Conservation (phyloP, 2,329 filamentous ascomycete genomes). For the Pyricularia sp. region DNA sequence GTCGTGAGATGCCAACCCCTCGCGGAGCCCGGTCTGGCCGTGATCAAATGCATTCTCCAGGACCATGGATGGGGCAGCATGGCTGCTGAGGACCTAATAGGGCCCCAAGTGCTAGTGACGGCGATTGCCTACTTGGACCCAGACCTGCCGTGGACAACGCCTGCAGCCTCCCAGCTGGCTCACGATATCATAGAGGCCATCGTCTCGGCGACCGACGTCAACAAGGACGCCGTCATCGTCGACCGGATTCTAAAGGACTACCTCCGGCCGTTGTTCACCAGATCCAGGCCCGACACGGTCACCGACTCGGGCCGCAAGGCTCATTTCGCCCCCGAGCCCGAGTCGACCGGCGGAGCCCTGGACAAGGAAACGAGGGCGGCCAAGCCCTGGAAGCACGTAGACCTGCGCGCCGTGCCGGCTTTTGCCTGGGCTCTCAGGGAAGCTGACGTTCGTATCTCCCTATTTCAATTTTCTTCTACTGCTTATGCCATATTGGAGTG, state of each 20-base stretch:
- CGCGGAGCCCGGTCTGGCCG: slow-evolving; percentile 11
- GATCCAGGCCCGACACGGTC: slow-evolving; percentile 40
- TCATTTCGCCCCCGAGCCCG: slow-evolving; percentile 30
- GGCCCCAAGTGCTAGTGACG: slow-evolving; percentile 19
- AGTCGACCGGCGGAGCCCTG: slow-evolving; percentile 20
- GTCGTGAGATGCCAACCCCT: slow-evolving; percentile 6
- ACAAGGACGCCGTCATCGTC: slow-evolving; percentile 30
- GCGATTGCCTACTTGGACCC: slow-evolving; percentile 22
- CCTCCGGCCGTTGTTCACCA: slow-evolving; percentile 59
- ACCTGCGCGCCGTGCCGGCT: slow-evolving; percentile 41
- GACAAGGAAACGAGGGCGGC: slow-evolving; percentile 27
- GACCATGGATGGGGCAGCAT: background rate
- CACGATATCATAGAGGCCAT: slow-evolving; percentile 18
- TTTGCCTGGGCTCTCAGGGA: slow-evolving; percentile 51
- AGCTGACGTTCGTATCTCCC: slow-evolving; percentile 33
- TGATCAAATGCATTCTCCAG: slow-evolving; percentile 8
- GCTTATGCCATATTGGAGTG: background rate
- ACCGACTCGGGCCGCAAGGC: slow-evolving; percentile 49
- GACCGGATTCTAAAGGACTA: slow-evolving; percentile 51
- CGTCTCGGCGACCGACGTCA: background rate
- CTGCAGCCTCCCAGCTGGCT: slow-evolving; percentile 20
- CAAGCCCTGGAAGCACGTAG: slow-evolving; percentile 54
- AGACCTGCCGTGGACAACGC: slow-evolving; percentile 18
- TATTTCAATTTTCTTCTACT: background rate
- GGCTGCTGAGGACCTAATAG: slow-evolving; percentile 4